Conservation (phyloP, 2,329 filamentous ascomycete genomes). For the Apiospora sp. region DNA sequence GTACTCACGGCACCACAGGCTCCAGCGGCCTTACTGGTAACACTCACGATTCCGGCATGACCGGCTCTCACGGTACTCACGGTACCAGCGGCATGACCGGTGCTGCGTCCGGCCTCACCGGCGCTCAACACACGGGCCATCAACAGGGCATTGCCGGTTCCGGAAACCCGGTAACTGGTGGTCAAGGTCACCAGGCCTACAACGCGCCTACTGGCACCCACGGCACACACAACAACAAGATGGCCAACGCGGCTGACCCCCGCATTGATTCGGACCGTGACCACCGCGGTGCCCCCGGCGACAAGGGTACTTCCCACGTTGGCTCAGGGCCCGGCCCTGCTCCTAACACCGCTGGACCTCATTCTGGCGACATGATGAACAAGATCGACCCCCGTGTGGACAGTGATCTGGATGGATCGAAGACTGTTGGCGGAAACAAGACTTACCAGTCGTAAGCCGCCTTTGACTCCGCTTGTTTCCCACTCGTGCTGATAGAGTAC, state of each 20-base stretch:
- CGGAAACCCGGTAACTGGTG: background rate
- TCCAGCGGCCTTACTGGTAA: background rate
- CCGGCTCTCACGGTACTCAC: background rate
- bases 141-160: background rate
- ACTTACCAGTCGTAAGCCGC: conserved; percentile 52
- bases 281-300: conserved; percentile 39
- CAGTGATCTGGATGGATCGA: conserved; percentile 61
- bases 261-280: conserved; percentile 45
- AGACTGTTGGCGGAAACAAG: conserved; percentile 63
- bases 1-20: conserved; percentile 32
- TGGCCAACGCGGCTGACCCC: conserved; percentile 43
- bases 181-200: conserved; percentile 17
- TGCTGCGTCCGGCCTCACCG: background rate
- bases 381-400: conserved; percentile 62
- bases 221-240: conserved; percentile 43
- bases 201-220: conserved; percentile 29
- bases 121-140: background rate
- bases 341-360: conserved; percentile 46
- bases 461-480: background rate
- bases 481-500: conserved; percentile 24
- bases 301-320: conserved; percentile 33
- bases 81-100: background rate
- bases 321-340: conserved; percentile 34
- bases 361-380: conserved; percentile 53
- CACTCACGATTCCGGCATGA: background rate